A percentile compares a stretch with the other conserved stretches of the same genome.
phyloP scores from a whole-genome alignment of 1,284 basidiomycete species.

The Puccinia brachypodii region DNA sequence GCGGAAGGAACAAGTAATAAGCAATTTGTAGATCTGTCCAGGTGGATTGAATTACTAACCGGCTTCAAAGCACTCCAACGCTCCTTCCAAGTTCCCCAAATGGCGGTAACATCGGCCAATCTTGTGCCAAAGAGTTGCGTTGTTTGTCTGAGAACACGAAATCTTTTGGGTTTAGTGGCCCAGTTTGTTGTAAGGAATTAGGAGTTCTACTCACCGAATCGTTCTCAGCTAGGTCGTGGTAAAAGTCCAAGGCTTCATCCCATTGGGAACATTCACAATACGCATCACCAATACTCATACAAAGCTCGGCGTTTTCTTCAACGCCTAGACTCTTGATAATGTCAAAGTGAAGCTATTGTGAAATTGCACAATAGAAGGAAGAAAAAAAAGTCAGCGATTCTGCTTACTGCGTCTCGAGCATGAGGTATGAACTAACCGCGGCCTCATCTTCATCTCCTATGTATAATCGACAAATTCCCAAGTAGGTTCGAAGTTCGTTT shows the following conservation, averaged over 20 bases:
- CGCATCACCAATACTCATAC: conserved; percentile 35
- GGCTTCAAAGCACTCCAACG: conserved; percentile 77
- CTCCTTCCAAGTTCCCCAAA: conserved; percentile 70
- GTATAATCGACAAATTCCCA: conserved; percentile 80
- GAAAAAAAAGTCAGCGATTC: not conserved
- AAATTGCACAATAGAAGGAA: not conserved
- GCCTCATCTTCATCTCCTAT: conserved; percentile 78
- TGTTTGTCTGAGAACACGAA: conserved; percentile 25
- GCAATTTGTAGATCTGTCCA: not conserved
- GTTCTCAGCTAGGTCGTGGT: conserved; percentile 39
- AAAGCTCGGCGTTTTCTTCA: conserved; percentile 17
- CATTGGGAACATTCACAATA: conserved; percentile 31
- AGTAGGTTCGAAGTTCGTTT: conserved; percentile 76
- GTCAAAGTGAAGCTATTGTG: conserved; percentile 36
- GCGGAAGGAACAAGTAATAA: not conserved
- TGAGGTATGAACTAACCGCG: conserved; percentile 63
- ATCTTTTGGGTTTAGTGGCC: not conserved
- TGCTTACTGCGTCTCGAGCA: not conserved
- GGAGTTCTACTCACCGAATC: conserved; percentile 22
- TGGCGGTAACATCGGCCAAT: conserved; percentile 61
- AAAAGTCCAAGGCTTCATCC: conserved; percentile 43
- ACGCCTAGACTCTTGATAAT: conserved; percentile 15
- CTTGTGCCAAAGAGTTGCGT: conserved; percentile 37
- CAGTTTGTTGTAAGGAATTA: not conserved
- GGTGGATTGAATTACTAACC: conserved; percentile 61